A percentile compares a stretch with the other conserved stretches of the same genome.
phyloP scores from a whole-genome alignment of 768 basidiomycete species.

The Leccinum subgranulosum region DNA sequence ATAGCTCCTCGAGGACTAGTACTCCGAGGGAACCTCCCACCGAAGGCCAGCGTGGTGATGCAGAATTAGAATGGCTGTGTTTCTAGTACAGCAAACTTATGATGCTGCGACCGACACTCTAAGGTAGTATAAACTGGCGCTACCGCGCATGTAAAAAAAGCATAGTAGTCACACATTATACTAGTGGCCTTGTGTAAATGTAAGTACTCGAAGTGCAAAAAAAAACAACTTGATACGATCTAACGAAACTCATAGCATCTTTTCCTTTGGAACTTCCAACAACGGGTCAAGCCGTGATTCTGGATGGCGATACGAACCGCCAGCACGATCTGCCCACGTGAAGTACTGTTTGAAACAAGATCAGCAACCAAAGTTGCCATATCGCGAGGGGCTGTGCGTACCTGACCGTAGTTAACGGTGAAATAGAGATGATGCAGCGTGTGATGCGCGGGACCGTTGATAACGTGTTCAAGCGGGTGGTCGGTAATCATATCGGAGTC shows the following conservation, averaged over 20 bases:
- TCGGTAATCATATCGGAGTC: conserved; percentile 99
- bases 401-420: conserved; percentile 94
- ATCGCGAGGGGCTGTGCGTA: conserved; percentile 36
- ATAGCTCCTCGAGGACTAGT: no score
- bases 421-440: conserved; percentile 97
- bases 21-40: no score
- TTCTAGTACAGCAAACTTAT: not conserved
- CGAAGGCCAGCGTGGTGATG: not conserved
- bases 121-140: not conserved
- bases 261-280: conserved; percentile 48
- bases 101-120: not conserved
- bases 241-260: conserved; percentile 12
- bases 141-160: not conserved
- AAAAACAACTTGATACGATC: not conserved
- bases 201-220: conserved; percentile 7
- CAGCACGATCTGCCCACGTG: conserved; percentile 86
- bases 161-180: conserved; percentile 17
- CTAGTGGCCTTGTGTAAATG: conserved; percentile 13
- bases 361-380: conserved; percentile 6
- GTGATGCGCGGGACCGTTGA: conserved; percentile 99
- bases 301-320: conserved; percentile 88
- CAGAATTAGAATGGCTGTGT: not conserved
- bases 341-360: conserved; percentile 69
- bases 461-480: conserved; percentile 78
- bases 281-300: conserved; percentile 81